These are phyloP conservation scores for Alloteropsis semialata DNA, from an alignment of 176 grass and related monocot genomes.

Conservation along the genomic window DNA sequence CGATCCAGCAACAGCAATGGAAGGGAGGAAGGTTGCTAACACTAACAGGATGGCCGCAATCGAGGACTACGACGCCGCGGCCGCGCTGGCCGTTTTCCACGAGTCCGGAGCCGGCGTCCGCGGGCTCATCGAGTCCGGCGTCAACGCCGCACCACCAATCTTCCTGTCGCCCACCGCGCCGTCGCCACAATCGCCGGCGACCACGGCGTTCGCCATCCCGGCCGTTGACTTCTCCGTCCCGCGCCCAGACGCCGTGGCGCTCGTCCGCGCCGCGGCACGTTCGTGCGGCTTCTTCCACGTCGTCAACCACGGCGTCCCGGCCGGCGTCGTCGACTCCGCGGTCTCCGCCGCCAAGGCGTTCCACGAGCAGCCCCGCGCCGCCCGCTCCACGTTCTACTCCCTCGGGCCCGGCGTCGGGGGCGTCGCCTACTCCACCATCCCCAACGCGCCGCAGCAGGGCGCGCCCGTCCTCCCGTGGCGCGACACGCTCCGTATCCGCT, in stretches of 20 bases:
- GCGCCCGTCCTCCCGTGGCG: conserved; percentile 26
- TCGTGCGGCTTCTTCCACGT: conserved; percentile 53
- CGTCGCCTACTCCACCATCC: conserved; percentile 45
- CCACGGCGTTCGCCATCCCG: not conserved
- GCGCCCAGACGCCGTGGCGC: not conserved
- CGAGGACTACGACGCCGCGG: not conserved
- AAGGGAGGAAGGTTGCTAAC: not conserved
- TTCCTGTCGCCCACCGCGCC: not conserved
- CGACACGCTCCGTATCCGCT: conserved; percentile 33
- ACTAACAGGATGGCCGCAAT: not conserved
- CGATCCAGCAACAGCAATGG: not conserved
- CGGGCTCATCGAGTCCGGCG: conserved; percentile 2
- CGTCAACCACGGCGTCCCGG: conserved; percentile 35
- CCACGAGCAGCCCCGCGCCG: conserved; percentile 36
- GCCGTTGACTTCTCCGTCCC: conserved; percentile 26
- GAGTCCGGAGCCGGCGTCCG: not conserved
- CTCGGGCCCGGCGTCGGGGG: not conserved
- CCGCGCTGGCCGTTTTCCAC: not conserved
- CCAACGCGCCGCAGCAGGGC: not conserved
- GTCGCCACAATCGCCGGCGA: too few relatives aligned
- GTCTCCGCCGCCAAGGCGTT: conserved; percentile 35
- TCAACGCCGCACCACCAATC: not conserved
- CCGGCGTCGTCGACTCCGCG: conserved; percentile 5
- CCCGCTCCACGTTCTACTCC: conserved; percentile 33
- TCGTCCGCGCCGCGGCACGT: conserved; percentile 30